Evolutionary conservation across 2,329 filamentous ascomycete genomes (phyloP), one percentile per base, ranked within the genome.

Genomic region (Intubia oerlemansii): DNA sequence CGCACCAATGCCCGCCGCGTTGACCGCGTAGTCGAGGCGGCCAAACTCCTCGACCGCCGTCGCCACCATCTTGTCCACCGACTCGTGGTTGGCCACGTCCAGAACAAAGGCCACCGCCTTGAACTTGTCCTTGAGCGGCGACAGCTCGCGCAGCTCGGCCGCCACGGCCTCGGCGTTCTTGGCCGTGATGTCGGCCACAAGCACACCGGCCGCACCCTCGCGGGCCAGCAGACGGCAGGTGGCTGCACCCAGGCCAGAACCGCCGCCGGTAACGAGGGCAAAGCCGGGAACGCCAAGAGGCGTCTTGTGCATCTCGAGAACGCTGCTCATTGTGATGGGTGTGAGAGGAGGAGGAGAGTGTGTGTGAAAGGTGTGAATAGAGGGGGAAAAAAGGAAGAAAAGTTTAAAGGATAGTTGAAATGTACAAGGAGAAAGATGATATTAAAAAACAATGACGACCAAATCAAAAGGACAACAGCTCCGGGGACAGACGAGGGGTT

Each of bases 11-110:
- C 62, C 64, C 2, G 63, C 63, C 23, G 61, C 59, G 39, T 68
- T 66, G 28, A 67, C 50, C 0, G 59, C 61, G 21, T 62, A 50
- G 37, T 69, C 63, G 24, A 69, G 46, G 4, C 62, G 48, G 7
- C 60, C 60, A 40, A 66, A 67, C 27, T 46, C 41, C 10, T 45
- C 40, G 2, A 53, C 53, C 1, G 49, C 49, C 26, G 50, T 40
- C 2, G 45, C 43, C 7, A 68, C 42, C 12, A 49, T 53, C 4
- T 44, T 36, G n/a, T 54, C 48, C 5, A 66, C 52, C 12, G 53
- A 47, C 2, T 35, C 39, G 26, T 53, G n/a, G n/a, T n/a, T n/a
- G n/a, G n/a, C n/a, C n/a, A n/a, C n/a, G n/a, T n/a, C n/a, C n/a
- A n/a, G n/a, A n/a, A n/a, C n/a, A n/a, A n/a, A n/a, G n/a, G n/a